These are phyloP conservation scores for Penium margaritaceum DNA, from an alignment of 139 green algal species.

Conservation along the genomic window DNA sequence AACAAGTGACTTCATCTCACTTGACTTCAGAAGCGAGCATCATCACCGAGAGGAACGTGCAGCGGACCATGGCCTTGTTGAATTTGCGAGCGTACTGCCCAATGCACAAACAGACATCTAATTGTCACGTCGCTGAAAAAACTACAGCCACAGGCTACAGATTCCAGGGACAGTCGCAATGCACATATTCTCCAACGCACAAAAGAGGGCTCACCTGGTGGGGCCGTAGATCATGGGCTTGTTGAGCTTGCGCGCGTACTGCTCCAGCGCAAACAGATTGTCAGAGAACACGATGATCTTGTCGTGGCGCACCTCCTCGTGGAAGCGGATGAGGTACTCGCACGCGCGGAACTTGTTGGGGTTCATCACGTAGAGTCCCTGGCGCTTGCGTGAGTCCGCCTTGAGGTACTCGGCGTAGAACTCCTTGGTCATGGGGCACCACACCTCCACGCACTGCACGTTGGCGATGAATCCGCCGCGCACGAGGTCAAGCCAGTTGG, in stretches of 20 bases:
- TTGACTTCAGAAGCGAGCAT: too few relatives aligned
- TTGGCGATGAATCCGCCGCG: slow-evolving; percentile 91
- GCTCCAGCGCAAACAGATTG: slow-evolving; percentile 91
- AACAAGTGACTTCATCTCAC: too few relatives aligned
- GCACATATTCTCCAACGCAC: too few relatives aligned
- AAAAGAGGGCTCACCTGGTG: too few relatives aligned
- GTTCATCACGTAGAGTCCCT: slow-evolving; percentile 96
- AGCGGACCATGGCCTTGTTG: background rate
- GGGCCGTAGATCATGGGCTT: slow-evolving; percentile 91
- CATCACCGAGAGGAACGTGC: too few relatives aligned
- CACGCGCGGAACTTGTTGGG: slow-evolving; percentile 90
- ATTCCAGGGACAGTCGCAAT: too few relatives aligned
- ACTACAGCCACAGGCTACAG: too few relatives aligned
- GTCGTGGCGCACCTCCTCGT: slow-evolving; percentile 74
- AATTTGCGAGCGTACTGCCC: background rate
- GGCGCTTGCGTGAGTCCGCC: slow-evolving; percentile 50
- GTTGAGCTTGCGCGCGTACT: slow-evolving; percentile 78
- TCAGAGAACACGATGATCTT: slow-evolving; percentile 95
- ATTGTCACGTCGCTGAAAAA: too few relatives aligned
- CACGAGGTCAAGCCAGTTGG: slow-evolving; percentile 98
- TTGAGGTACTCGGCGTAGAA: slow-evolving; percentile 89
- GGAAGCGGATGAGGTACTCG: slow-evolving; percentile 90
- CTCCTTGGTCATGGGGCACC: slow-evolving; percentile 91
- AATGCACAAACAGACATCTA: too few relatives aligned
- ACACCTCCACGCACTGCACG: slow-evolving; percentile 95